Conservation (phyloP, 176 grass and related monocot genomes). For the Oryza nivara region DNA sequence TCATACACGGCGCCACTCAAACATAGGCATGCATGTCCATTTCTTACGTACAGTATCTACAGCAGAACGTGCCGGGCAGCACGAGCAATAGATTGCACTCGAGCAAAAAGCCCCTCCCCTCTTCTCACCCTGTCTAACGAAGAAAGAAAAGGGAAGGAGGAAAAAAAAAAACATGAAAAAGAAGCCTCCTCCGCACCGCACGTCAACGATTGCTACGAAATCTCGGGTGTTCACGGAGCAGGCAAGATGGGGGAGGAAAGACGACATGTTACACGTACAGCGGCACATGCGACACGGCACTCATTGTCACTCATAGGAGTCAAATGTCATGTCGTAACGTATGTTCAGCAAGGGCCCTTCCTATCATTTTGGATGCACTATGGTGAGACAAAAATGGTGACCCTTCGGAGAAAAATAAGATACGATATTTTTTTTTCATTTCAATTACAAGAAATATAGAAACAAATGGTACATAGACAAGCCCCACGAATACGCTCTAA, state of each 20-base stretch:
- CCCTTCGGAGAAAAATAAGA: too few species aligned
- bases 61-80: conserved; percentile 11
- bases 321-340: conserved; percentile 3
- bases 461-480: too few species aligned
- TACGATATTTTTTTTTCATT: not conserved
- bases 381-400: not conserved
- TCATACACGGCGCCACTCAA: conserved; percentile 8
- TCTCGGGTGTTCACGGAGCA: not conserved
- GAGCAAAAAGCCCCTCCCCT: conserved; percentile 7
- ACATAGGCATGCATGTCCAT: not conserved
- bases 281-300: not conserved
- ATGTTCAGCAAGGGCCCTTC: not conserved
- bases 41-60: conserved; percentile 4
- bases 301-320: not conserved
- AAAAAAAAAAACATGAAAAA: not conserved
- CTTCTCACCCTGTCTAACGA: not conserved
- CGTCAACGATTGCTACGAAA: conserved; percentile 37
- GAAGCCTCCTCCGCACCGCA: not conserved
- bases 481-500: too few species aligned
- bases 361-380: not conserved
- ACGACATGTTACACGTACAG: not conserved
- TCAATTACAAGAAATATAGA: not conserved
- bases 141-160: not conserved
- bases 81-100: conserved; percentile 44
- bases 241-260: not conserved